Percentiles rank a stretch among this genome's conserved stretches.
phyloP scores from a whole-genome alignment of 495 filamentous ascomycete species.

The Jackrogersella minutella region DNA sequence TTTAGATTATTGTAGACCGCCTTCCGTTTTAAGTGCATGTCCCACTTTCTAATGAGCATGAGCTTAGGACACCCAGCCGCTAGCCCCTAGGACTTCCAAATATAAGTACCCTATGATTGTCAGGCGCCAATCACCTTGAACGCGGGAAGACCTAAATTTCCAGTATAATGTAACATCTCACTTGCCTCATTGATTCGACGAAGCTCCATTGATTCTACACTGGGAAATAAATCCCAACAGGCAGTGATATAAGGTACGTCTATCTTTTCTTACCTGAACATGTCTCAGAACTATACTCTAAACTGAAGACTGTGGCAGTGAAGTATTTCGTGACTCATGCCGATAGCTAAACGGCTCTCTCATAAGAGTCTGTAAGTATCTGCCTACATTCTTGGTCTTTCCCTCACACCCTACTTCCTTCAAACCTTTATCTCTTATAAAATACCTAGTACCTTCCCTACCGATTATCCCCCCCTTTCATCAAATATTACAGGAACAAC shows the following conservation, averaged over 20 bases:
- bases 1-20: constrained; percentile 10
- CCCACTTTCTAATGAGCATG: too few species aligned
- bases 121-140: too few species aligned
- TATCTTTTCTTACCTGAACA: too few species aligned
- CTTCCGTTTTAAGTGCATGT: constrained; percentile 7
- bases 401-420: too few species aligned
- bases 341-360: constrained; percentile 1
- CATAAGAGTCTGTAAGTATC: not conserved
- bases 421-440: not conserved
- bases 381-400: too few species aligned
- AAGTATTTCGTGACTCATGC: constrained; percentile 24
- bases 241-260: too few species aligned
- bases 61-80: too few species aligned
- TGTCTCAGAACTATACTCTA: not conserved
- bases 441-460: not conserved
- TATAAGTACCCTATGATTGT: too few species aligned
- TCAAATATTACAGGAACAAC: not conserved
- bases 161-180: not conserved
- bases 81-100: too few species aligned
- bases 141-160: too few species aligned
- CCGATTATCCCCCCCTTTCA: not conserved
- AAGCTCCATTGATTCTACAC: not conserved
- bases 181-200: not conserved
- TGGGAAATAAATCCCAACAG: too few species aligned
- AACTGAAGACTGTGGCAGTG: not conserved